phyloP scores from a whole-genome alignment of 2,329 filamentous ascomycete genomes.

The Fusarium newnesense region DNA sequence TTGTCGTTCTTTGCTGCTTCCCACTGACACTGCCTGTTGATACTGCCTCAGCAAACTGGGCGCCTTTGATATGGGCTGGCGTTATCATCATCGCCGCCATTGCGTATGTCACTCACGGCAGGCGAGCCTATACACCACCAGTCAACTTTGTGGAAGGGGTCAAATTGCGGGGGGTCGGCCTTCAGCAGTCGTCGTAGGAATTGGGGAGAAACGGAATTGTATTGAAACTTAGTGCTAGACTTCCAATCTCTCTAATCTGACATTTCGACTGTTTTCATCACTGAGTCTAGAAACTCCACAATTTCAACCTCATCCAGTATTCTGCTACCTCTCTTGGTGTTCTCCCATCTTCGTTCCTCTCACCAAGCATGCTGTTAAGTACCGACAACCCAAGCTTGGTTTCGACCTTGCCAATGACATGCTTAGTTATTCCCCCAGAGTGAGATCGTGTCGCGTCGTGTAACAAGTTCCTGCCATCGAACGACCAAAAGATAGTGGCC shows the following conservation, averaged over 20 bases:
- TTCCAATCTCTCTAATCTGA: not conserved
- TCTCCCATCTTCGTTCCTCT: not conserved
- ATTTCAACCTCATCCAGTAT: not conserved
- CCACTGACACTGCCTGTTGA: constrained; percentile 12
- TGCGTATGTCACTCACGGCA: constrained; percentile 13
- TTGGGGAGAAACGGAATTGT: not conserved
- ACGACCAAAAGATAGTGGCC: no score
- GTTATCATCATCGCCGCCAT: constrained; percentile 14
- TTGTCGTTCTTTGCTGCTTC: constrained; percentile 27
- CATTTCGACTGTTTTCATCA: not conserved
- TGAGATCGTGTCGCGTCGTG: no score
- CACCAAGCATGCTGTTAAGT: not conserved
- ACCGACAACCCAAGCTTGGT: no score
- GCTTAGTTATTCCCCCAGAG: no score
- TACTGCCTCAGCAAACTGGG: constrained; percentile 22
- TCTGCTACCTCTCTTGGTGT: not conserved
- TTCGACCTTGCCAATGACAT: no score
- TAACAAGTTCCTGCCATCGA: no score
- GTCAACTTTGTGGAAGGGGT: constrained; percentile 26
- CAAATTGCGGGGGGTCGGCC: constrained; percentile 7
- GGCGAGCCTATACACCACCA: constrained; percentile 8
- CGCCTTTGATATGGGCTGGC: constrained; percentile 24
- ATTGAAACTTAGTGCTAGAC: not conserved
- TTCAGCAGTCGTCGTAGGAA: constrained; percentile 11
- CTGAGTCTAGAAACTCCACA: not conserved